Evolutionary conservation across 257 asterid species (phyloP).

Genomic region (Galeopsis tetrahit): DNA sequence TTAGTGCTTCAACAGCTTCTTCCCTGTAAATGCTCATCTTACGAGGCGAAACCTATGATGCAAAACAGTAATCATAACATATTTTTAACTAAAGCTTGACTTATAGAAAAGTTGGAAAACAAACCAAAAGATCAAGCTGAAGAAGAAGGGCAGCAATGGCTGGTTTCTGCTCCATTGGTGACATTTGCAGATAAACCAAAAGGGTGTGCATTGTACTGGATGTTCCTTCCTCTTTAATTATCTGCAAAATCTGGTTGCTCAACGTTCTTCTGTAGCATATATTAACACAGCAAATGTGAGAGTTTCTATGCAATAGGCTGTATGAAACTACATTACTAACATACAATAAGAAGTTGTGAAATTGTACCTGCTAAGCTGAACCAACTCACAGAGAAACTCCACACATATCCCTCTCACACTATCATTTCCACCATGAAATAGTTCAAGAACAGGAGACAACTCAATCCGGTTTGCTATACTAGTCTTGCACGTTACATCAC

Average conservation of each 20-base stretch:
- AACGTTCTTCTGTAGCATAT: constrained; percentile 54
- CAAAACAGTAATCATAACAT: constrained; percentile 2
- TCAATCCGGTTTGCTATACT: constrained; percentile 61
- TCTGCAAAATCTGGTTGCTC: constrained; percentile 66
- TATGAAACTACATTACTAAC: neutral
- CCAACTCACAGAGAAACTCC: constrained; percentile 73
- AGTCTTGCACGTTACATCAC: constrained; percentile 60
- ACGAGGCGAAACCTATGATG: constrained; percentile 60
- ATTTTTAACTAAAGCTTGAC: neutral
- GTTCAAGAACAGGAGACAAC: constrained; percentile 66
- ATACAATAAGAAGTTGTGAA: too few relatives aligned
- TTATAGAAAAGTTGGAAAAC: constrained; percentile 27
- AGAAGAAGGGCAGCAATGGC: constrained; percentile 77
- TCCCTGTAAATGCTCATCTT: constrained; percentile 88
- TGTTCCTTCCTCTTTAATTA: constrained; percentile 81
- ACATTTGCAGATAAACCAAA: constrained; percentile 77
- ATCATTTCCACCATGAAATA: constrained; percentile 75
- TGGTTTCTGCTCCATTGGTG: constrained; percentile 82
- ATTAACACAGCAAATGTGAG: neutral
- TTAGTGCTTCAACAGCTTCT: constrained; percentile 75
- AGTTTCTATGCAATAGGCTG: neutral
- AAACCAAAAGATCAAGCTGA: constrained; percentile 82
- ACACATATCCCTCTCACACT: constrained; percentile 58
- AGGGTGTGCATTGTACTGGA: constrained; percentile 80
- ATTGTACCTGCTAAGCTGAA: constrained; percentile 64